These are phyloP conservation scores for Venturia nashicola DNA, from an alignment of 2,329 filamentous ascomycete species.

Conservation along the genomic window DNA sequence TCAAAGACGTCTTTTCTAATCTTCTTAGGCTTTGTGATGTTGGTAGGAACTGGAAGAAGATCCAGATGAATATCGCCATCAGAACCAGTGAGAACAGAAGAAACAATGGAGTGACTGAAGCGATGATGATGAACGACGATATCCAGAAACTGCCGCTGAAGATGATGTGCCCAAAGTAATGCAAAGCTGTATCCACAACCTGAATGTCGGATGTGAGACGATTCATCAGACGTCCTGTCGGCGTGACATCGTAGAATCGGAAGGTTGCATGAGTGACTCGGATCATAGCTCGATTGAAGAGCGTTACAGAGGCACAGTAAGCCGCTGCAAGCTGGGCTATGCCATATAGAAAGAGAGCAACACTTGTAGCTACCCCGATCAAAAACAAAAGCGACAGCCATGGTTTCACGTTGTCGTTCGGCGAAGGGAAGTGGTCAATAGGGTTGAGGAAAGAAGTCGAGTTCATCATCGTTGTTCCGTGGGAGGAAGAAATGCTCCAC, in stretches of 20 bases:
- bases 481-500: neutral
- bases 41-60: slow-evolving; percentile 68
- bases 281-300: slow-evolving; percentile 63
- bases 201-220: slow-evolving; percentile 82
- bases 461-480: neutral
- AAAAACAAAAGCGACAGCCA: slow-evolving; percentile 64
- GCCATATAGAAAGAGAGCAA: slow-evolving; percentile 40
- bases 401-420: slow-evolving; percentile 52
- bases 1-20: slow-evolving; percentile 80
- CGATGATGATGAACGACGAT: slow-evolving; percentile 65
- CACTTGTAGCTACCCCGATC: slow-evolving; percentile 49
- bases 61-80: slow-evolving; percentile 54
- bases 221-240: slow-evolving; percentile 84
- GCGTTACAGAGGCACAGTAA: slow-evolving; percentile 60
- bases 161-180: slow-evolving; percentile 38
- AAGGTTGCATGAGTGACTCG: slow-evolving; percentile 72
- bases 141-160: slow-evolving; percentile 60
- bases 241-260: slow-evolving; percentile 83
- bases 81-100: slow-evolving; percentile 59
- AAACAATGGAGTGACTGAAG: slow-evolving; percentile 64
- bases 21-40: slow-evolving; percentile 72
- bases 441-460: neutral
- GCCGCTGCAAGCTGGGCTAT: slow-evolving; percentile 50
- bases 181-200: slow-evolving; percentile 49
- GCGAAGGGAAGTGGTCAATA: slow-evolving; percentile 46